Evolutionary conservation across 1,284 basidiomycete species (phyloP), one percentile per base, ranked within the genome.

Genomic region (Chiua sp.): DNA sequence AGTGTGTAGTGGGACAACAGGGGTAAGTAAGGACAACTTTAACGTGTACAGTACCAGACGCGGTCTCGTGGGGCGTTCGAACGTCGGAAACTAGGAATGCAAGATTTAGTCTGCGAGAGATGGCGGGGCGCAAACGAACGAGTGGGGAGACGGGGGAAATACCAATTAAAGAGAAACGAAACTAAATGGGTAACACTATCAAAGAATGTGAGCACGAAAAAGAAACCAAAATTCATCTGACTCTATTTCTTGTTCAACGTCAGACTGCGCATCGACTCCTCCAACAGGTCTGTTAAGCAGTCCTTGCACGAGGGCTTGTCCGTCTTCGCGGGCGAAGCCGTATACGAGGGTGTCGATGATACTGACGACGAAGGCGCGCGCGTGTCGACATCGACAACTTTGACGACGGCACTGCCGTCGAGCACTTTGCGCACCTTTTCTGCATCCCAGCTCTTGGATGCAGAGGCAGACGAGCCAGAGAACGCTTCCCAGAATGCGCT

Each of bases 401-500:
- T 78, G 59, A 93, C 78, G 44, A 92, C 87, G 1, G 91, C 91
- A 62, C 83, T 87, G 55, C 91, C 91, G 63, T 92, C 91, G 65
- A 93, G 78, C 35, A 93, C 88, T 63, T 82, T 84, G 64, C 86
- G 78, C 5, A 93, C 89, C 76, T 93, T 93, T 61, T 92, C 90
- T 57, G 84, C 81, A 68, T 93, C 91, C 84, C 83, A 86, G 49
- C 77, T 74, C 44, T 69, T 68, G 62, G 56, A 32, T 57, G 61
- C 53, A 65, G 66, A 65, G 49, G 70, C 60, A 54, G 77, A 64
- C 2, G 76, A 69, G 28, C 86, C 86, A 18, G 87, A 82, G 75
- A 93, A 93, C 32, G 91, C 91, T 63, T 92, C 90, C 90, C 90
- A 92, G 75, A 93, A 92, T 47, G 91, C 88, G 30, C 77, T 72